Base-by-base conservation (phyloP, 805 yeast species). In the Cephaloascus albidus region DNA sequence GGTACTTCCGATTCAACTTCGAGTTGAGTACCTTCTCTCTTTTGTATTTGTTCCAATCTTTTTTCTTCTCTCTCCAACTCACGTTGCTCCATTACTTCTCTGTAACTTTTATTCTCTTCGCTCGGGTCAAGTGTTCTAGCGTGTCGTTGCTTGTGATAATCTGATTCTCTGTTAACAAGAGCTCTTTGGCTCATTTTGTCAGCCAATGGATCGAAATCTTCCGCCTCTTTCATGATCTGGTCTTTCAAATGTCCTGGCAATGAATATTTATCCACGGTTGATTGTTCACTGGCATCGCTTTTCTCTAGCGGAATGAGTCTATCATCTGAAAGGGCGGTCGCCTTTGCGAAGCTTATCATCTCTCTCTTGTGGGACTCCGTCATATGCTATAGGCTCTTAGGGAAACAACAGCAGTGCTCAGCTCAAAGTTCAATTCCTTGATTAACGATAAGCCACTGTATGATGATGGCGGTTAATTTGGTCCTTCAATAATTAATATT, bases 81-180 rank as follows among this genome's bases (percentile, higher is more conserved):
- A 43, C 73, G 53, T 38, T 59, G 51, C 39, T 54, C 61, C 63
- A 63, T 59, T n/a, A 58, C 50, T 41, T 72, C 67, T 38, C 64
- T 65, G 45, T 74, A 72, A 1, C 68, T 50, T 23, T 54, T 43
- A 23, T 41, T 38, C 39, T 50, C 19, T 37, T 38, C 28, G 40
- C 35, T 23, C 40, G 12, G 6, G 6, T 23, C 28, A 23, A 12
- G 10, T 8, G 6, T 23, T 23, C 28, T 23, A 23, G 6, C 12
- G 28, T 8, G 45, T 35, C 40, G 43, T 43, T 66, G 62, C 42
- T 55, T 62, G 36, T 74, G 79, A 50, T 76, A 79, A 4, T 65
- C 72, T 35, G 62, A 58, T 46, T 71, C 78, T 16, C 66, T 58
- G 3, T 60, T 58, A 31, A 47, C 54, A 19, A 58, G 48, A 1